phyloP scores from a whole-genome alignment of 345 rosid species.

The Rhodamnia argentea region DNA sequence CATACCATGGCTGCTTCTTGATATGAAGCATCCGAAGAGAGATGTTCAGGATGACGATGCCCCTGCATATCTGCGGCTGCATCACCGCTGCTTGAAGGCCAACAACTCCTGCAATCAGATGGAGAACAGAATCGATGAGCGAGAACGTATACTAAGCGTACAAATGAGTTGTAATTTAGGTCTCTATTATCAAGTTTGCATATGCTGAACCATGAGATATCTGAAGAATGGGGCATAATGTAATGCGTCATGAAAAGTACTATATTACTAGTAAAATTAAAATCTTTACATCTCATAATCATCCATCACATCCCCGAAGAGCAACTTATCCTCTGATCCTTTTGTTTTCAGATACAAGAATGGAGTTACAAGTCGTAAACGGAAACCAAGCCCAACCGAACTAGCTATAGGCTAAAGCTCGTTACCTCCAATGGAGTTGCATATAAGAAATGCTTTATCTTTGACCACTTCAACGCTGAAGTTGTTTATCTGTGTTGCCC shows the following conservation, averaged over 20 bases:
- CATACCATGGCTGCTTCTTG: conserved; percentile 72
- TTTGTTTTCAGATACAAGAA: neutral
- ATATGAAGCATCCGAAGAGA: conserved; percentile 86
- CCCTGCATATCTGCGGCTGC: conserved; percentile 57
- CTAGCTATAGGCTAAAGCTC: neutral
- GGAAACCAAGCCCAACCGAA: neutral
- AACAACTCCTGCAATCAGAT: conserved; percentile 44
- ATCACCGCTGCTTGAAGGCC: conserved; percentile 88
- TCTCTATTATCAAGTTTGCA: neutral
- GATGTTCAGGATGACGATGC: conserved; percentile 60
- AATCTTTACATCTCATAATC: neutral
- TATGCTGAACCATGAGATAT: neutral
- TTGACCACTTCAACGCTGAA: conserved; percentile 59
- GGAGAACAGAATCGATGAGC: neutral
- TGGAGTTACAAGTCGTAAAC: neutral
- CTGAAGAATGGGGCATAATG: neutral
- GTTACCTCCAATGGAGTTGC: conserved; percentile 94
- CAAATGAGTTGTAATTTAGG: neutral
- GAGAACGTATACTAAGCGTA: neutral
- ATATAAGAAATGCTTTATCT: conserved; percentile 74
- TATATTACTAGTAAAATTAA: neutral
- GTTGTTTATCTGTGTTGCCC: conserved; percentile 78
- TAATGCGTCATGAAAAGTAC: neutral
- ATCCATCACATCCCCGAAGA: neutral
- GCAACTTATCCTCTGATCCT: neutral